Conservation (phyloP, 805 yeast genomes). For the Myxozyma melibiosi region DNA sequence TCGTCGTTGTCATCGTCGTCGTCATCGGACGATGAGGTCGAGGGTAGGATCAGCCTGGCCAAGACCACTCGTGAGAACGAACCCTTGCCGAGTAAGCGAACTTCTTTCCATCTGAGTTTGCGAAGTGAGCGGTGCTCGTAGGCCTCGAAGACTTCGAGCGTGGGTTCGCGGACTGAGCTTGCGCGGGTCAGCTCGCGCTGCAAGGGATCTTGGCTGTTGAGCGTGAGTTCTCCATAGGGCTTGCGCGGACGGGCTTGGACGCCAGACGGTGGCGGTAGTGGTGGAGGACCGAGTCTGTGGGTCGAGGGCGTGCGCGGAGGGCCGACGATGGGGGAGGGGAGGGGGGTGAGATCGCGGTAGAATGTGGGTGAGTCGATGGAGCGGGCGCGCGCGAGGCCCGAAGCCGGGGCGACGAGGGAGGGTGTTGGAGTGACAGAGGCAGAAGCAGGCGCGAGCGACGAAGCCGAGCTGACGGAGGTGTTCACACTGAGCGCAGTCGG, state of each 20-base stretch:
- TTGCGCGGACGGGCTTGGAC: background rate
- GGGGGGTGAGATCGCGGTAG: constrained; percentile 35
- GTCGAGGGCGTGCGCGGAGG: constrained; percentile 13
- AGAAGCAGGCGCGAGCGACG: constrained; percentile 22
- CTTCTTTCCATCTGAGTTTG: constrained; percentile 40
- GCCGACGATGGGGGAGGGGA: constrained; percentile 35
- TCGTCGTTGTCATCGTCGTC: constrained; percentile 1
- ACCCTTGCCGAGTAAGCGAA: constrained; percentile 45
- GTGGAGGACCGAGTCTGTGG: constrained; percentile 9
- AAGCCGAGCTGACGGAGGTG: constrained; percentile 4
- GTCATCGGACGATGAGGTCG: constrained; percentile 3
- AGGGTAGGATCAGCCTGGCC: constrained; percentile 35
- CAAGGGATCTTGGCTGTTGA: constrained; percentile 6
- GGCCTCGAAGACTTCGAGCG: constrained; percentile 37
- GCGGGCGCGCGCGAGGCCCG: constrained; percentile 24
- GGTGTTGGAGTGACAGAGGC: constrained; percentile 29
- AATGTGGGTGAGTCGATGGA: constrained; percentile 31
- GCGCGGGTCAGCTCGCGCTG: constrained; percentile 26
- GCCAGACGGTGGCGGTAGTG: constrained; percentile 1
- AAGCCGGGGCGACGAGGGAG: constrained; percentile 16
- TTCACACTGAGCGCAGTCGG: constrained; percentile 7
- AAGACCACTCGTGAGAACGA: constrained; percentile 47
- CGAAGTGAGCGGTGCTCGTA: constrained; percentile 35
- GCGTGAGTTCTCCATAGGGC: constrained; percentile 7
- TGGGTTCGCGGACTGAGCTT: constrained; percentile 14